Evolutionary conservation across 2,329 filamentous ascomycete species (phyloP).

Genomic region (Endothia cerciana): DNA sequence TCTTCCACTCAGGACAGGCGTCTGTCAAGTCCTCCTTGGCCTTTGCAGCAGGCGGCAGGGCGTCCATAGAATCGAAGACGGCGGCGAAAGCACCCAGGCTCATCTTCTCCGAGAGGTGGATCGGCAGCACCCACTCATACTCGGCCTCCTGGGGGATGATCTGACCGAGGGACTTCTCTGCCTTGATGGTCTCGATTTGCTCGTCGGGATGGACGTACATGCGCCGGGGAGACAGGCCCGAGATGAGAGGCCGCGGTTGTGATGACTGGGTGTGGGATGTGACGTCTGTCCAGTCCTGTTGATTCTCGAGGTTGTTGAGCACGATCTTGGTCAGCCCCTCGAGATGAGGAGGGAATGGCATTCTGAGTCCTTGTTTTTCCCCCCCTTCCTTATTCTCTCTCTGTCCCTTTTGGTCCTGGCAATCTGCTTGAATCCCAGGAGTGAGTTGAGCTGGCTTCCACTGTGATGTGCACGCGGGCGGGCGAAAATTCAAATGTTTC

Average conservation of each 20-base stretch:
- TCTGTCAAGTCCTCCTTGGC: slow-evolving; percentile 31
- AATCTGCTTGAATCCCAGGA: too few species aligned
- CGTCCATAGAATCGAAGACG: slow-evolving; percentile 67
- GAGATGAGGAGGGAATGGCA: slow-evolving; percentile 34
- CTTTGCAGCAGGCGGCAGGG: slow-evolving; percentile 44
- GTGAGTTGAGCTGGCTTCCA: too few species aligned
- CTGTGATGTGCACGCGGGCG: too few species aligned
- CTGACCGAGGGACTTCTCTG: slow-evolving; percentile 53
- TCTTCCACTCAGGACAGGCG: slow-evolving; percentile 39
- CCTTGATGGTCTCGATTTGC: slow-evolving; percentile 72
- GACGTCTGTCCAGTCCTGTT: slow-evolving; percentile 75
- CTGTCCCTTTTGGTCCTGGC: too few species aligned
- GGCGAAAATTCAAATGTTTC: too few species aligned
- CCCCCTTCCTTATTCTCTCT: too few species aligned
- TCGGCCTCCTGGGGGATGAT: slow-evolving; percentile 51
- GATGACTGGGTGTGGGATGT: slow-evolving; percentile 53
- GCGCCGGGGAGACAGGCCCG: slow-evolving; percentile 72
- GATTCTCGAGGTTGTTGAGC: slow-evolving; percentile 71
- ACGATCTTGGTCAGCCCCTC: slow-evolving; percentile 61
- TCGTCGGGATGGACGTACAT: slow-evolving; percentile 83
- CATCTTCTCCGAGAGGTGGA: slow-evolving; percentile 75
- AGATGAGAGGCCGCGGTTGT: slow-evolving; percentile 67
- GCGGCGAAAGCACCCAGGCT: slow-evolving; percentile 66
- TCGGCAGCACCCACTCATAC: slow-evolving; percentile 76
- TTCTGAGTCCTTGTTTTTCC: slow-evolving; percentile 13